Conservation (phyloP, 2,329 filamentous ascomycete genomes). For the Alternaria burnsii region DNA sequence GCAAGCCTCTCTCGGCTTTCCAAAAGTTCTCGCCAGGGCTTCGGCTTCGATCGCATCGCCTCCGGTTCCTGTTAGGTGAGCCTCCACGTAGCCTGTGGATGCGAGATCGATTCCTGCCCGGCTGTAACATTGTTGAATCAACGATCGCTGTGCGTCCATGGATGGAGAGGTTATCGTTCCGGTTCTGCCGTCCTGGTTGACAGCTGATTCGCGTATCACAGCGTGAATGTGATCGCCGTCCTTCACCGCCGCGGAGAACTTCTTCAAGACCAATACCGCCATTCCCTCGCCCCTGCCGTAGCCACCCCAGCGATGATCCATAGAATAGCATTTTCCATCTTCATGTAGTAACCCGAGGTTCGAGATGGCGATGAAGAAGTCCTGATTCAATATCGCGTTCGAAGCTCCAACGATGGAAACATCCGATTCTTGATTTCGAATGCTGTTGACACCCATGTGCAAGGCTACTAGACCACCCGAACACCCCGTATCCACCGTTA, state of each 20-base stretch:
- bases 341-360: background rate
- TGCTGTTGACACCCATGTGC: slow-evolving; percentile 7
- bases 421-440: background rate
- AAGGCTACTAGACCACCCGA: slow-evolving; percentile 1
- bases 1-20: background rate
- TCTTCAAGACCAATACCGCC: background rate
- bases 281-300: slow-evolving; percentile 6
- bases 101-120: slow-evolving; percentile 7
- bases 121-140: slow-evolving; percentile 4
- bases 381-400: background rate
- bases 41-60: slow-evolving; percentile 27
- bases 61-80: slow-evolving; percentile 62
- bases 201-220: background rate
- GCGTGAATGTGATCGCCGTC: slow-evolving; percentile 9
- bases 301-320: slow-evolving; percentile 1
- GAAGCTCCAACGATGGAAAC: slow-evolving; percentile 5
- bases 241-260: background rate
- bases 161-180: slow-evolving; percentile 5
- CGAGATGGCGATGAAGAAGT: slow-evolving; percentile 5
- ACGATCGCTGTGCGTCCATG: background rate
- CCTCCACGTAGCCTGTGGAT: slow-evolving; percentile 16
- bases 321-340: slow-evolving; percentile 1
- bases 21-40: background rate
- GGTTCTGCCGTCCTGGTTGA: slow-evolving; percentile 5
- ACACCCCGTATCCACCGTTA: slow-evolving; percentile 1